A percentile compares a stretch with the other conserved stretches of the same genome.
These are phyloP conservation scores for Prunus fruticosa DNA, from an alignment of 306 rosid species.

Conservation along the genomic window DNA sequence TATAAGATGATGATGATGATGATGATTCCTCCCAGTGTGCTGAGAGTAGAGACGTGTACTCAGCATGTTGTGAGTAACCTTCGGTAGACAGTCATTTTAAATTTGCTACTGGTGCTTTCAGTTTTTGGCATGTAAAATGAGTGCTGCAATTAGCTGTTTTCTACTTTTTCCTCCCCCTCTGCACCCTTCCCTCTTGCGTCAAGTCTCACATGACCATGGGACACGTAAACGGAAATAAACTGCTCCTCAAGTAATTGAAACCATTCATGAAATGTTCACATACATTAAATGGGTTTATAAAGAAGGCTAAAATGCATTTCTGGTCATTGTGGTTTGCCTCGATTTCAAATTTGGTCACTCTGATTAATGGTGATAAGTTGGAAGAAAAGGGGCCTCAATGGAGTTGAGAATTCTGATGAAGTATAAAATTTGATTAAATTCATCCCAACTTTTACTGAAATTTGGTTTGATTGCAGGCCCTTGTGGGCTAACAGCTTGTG, in stretches of 20 bases:
- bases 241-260: neutral
- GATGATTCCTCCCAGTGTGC: constrained; percentile 31
- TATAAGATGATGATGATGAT: constrained; percentile 47
- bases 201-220: neutral
- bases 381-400: no score
- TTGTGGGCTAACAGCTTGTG: no score
- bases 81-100: constrained; percentile 15
- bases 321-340: no score
- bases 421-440: neutral
- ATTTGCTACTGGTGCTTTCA: constrained; percentile 24
- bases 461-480: no score
- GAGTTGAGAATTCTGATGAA: no score
- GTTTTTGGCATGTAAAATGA: constrained; percentile 31
- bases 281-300: no score
- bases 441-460: neutral
- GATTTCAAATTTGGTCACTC: no score
- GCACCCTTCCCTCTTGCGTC: neutral
- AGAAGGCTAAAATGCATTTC: no score
- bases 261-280: neutral
- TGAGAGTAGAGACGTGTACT: constrained; percentile 43
- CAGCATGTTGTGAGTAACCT: constrained; percentile 22
- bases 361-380: no score
- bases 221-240: neutral
- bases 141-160: constrained; percentile 29
- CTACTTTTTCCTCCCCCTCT: constrained; percentile 2